phyloP scores from a whole-genome alignment of 2,329 filamentous ascomycete species.

The Colletotrichum acutatum region DNA sequence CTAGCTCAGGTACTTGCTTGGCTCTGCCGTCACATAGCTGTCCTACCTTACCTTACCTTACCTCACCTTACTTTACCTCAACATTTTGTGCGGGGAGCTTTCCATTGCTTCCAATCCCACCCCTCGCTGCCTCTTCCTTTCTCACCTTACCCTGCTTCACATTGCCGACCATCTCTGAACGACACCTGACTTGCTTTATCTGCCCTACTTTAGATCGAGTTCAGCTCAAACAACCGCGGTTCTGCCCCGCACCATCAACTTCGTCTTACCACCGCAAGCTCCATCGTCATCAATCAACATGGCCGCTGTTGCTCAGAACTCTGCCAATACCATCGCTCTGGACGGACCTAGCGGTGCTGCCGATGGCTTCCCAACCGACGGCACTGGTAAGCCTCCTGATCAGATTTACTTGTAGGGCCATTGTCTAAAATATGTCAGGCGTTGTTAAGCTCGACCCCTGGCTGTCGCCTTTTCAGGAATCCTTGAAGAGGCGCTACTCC shows the following conservation, averaged over 20 bases:
- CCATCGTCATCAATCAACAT: constrained; percentile 20
- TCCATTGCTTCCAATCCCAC: constrained; percentile 11
- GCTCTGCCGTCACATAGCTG: constrained; percentile 19
- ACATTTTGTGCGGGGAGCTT: constrained; percentile 24
- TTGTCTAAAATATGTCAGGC: constrained; percentile 61
- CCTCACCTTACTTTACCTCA: constrained; percentile 18
- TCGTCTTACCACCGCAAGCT: neutral
- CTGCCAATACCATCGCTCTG: constrained; percentile 56
- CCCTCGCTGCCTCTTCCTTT: neutral
- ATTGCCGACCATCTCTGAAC: neutral
- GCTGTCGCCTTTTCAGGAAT: constrained; percentile 84
- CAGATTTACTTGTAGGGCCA: neutral
- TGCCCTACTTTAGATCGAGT: constrained; percentile 16
- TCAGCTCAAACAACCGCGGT: neutral
- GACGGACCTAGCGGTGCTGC: constrained; percentile 52
- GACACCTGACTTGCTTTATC: constrained; percentile 21
- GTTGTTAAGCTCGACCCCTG: constrained; percentile 90
- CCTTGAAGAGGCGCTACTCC: constrained; percentile 79
- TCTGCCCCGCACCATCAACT: constrained; percentile 18
- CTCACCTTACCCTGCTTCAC: constrained; percentile 5
- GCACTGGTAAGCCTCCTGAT: constrained; percentile 69
- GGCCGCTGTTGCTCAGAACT: constrained; percentile 44
- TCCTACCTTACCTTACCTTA: neutral
- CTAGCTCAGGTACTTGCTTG: constrained; percentile 22
- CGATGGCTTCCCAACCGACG: constrained; percentile 70